Conservation (phyloP, 2,329 filamentous ascomycete genomes). For the Aspergillus hiratsukae region DNA sequence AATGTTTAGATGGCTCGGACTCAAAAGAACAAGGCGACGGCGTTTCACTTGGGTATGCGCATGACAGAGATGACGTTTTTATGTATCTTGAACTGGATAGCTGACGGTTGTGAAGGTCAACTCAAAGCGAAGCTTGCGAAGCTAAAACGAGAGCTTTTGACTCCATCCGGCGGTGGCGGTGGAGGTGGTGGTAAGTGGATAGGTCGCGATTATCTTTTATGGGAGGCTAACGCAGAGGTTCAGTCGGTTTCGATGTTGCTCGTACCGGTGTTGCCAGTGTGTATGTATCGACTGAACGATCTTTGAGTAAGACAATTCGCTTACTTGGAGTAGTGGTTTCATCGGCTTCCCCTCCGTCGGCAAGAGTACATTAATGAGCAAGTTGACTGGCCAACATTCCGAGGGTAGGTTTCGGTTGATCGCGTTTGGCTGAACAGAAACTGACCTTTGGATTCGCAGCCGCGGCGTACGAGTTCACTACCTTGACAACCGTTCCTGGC, state of each 20-base stretch:
- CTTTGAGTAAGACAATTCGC: neutral
- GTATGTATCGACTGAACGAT: constrained; percentile 34
- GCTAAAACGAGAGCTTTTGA: constrained; percentile 91
- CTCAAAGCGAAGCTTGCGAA: constrained; percentile 98
- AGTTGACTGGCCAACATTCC: constrained; percentile 90
- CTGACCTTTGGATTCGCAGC: constrained; percentile 42
- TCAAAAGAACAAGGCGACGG: constrained; percentile 95
- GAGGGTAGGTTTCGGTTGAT: constrained; percentile 51
- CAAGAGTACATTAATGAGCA: constrained; percentile 96
- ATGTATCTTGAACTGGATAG: constrained; percentile 5
- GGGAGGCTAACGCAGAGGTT: constrained; percentile 16
- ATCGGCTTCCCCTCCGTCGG: constrained; percentile 98
- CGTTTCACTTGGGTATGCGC: constrained; percentile 72
- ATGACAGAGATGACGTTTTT: neutral
- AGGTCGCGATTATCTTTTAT: neutral
- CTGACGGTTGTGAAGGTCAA: constrained; percentile 53
- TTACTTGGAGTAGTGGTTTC: constrained; percentile 57
- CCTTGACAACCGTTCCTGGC: constrained; percentile 91
- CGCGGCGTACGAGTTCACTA: constrained; percentile 98
- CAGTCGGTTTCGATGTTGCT: constrained; percentile 90
- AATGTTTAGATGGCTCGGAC: constrained; percentile 76
- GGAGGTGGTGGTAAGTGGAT: constrained; percentile 60
- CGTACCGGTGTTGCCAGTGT: constrained; percentile 96
- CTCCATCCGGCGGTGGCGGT: constrained; percentile 72
- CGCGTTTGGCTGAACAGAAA: neutral